phyloP scores from a whole-genome alignment of 805 yeast species.

The Saturnispora quitensis region DNA sequence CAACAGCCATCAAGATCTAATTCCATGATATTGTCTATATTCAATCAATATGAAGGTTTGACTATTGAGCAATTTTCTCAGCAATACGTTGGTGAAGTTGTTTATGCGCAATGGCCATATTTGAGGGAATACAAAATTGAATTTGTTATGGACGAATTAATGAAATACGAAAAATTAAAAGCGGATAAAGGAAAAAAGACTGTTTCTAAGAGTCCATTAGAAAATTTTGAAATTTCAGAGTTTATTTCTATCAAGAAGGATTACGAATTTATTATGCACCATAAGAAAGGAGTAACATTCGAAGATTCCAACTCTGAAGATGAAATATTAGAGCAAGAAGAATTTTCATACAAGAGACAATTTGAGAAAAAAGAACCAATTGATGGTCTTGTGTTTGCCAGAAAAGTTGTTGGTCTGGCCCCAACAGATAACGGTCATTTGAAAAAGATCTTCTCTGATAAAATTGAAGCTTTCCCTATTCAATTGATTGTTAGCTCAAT shows the following conservation, averaged over 20 bases:
- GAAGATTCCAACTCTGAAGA: slow-evolving; percentile 9
- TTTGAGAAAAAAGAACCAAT: slow-evolving; percentile 23
- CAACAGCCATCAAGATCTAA: slow-evolving; percentile 79
- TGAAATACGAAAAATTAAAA: slow-evolving; percentile 37
- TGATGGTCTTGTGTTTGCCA: slow-evolving; percentile 57
- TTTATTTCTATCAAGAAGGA: slow-evolving; percentile 35
- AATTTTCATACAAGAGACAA: slow-evolving; percentile 1
- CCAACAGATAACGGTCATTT: slow-evolving; percentile 67
- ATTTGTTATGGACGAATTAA: slow-evolving; percentile 46
- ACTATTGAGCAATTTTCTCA: slow-evolving; percentile 58
- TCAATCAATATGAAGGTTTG: slow-evolving; percentile 45
- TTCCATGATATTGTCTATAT: slow-evolving; percentile 61
- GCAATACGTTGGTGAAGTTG: slow-evolving; percentile 49
- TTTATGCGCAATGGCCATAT: slow-evolving; percentile 87
- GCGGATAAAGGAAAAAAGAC: slow-evolving; percentile 24
- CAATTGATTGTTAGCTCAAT: slow-evolving; percentile 75
- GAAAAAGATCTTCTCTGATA: slow-evolving; percentile 56
- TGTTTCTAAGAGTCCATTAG: slow-evolving; percentile 27
- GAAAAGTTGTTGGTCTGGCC: slow-evolving; percentile 66
- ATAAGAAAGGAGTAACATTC: slow-evolving; percentile 42
- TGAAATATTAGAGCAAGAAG: slow-evolving; percentile 10
- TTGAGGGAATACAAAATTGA: slow-evolving; percentile 70
- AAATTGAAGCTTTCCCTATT: slow-evolving; percentile 55
- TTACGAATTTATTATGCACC: slow-evolving; percentile 35
- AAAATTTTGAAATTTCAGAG: slow-evolving; percentile 37